These are phyloP conservation scores for Serpula lacrymans DNA, from an alignment of 768 basidiomycete genomes.

Conservation along the genomic window DNA sequence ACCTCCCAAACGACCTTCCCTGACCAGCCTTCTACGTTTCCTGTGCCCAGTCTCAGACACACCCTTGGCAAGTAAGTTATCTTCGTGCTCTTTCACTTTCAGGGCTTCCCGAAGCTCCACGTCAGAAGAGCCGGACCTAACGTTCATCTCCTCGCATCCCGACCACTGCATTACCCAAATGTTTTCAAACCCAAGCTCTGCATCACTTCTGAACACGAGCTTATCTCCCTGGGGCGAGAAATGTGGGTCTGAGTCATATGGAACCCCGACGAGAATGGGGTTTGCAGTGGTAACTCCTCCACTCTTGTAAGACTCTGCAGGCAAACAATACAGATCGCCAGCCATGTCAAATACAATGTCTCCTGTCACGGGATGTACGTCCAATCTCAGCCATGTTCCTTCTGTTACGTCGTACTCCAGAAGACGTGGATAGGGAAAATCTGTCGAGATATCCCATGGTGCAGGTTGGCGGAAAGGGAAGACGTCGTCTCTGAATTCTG, in stretches of 20 bases:
- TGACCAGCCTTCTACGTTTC: constrained; percentile 44
- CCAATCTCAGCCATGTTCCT: constrained; percentile 74
- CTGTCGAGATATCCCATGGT: constrained; percentile 73
- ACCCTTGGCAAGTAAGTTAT: constrained; percentile 45
- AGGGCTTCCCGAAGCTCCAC: constrained; percentile 35
- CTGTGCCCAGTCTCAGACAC: constrained; percentile 48
- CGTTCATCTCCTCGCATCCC: constrained; percentile 60
- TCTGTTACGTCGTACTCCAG: constrained; percentile 67
- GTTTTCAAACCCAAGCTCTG: constrained; percentile 69
- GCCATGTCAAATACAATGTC: constrained; percentile 76
- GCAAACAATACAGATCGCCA: constrained; percentile 71
- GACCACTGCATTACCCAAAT: constrained; percentile 69
- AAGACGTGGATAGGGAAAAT: constrained; percentile 64
- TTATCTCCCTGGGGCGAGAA: constrained; percentile 66
- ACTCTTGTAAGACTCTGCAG: constrained; percentile 36
- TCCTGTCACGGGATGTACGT: constrained; percentile 66
- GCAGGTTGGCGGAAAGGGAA: constrained; percentile 58
- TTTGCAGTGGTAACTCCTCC: constrained; percentile 38
- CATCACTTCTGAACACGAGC: constrained; percentile 71
- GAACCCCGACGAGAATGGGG: constrained; percentile 61
- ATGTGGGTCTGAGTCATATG: constrained; percentile 68
- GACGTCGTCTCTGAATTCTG: constrained; percentile 48
- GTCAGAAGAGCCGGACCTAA: constrained; percentile 32
- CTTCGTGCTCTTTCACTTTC: constrained; percentile 37
- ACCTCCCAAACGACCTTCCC: constrained; percentile 56